phyloP scores from a whole-genome alignment of 495 filamentous ascomycete species.

The Hypoxylon lienhwacheense region DNA sequence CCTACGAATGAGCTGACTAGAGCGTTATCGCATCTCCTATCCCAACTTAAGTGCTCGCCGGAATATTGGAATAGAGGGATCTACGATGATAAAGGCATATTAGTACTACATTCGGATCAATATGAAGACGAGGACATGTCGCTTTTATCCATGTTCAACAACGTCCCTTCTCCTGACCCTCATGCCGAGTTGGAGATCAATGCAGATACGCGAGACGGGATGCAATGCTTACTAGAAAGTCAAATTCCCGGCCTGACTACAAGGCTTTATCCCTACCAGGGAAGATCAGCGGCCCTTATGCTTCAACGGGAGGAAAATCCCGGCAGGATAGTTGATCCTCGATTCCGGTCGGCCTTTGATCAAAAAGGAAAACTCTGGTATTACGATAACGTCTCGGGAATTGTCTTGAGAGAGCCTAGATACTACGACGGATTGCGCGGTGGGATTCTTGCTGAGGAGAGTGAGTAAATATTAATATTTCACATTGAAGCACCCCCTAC shows the following conservation, averaged over 20 bases:
- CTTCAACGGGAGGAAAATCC: slow-evolving; percentile 76
- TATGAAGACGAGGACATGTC: slow-evolving; percentile 55
- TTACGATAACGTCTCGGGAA: slow-evolving; percentile 66
- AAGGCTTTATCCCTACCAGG: slow-evolving; percentile 74
- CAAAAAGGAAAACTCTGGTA: slow-evolving; percentile 69
- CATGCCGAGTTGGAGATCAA: slow-evolving; percentile 54
- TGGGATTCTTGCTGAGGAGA: slow-evolving; percentile 75
- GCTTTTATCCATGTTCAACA: slow-evolving; percentile 86
- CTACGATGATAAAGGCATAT: background rate
- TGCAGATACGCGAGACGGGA: slow-evolving; percentile 58
- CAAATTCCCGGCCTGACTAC: slow-evolving; percentile 65
- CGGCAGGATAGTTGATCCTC: slow-evolving; percentile 68
- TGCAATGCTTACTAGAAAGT: slow-evolving; percentile 62
- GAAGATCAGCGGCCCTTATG: slow-evolving; percentile 82
- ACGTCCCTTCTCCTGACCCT: slow-evolving; percentile 70
- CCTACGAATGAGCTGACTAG: slow-evolving; percentile 46
- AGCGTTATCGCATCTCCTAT: slow-evolving; percentile 55
- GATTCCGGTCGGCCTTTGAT: slow-evolving; percentile 59
- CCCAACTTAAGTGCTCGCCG: slow-evolving; percentile 57
- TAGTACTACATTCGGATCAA: background rate
- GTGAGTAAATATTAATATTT: slow-evolving; percentile 16
- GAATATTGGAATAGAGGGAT: slow-evolving; percentile 58
- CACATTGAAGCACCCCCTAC: slow-evolving; percentile 46
- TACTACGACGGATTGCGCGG: slow-evolving; percentile 76
- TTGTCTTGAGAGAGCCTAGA: slow-evolving; percentile 61